Conservation (phyloP, 2,329 filamentous ascomycete genomes). For the Emmonsia crescens region DNA sequence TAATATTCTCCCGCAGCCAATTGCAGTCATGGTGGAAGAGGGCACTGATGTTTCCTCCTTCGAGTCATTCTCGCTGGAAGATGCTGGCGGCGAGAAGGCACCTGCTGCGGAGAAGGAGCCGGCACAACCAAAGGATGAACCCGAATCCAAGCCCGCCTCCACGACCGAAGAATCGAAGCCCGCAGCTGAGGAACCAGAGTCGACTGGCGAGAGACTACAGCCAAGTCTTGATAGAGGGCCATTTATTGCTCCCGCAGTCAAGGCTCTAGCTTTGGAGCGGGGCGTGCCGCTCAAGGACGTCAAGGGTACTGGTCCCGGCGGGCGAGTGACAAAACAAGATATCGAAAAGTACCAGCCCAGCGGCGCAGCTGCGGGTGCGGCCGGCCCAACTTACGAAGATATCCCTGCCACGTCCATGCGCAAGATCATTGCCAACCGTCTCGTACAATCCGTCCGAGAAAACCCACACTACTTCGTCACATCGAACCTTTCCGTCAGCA, state of each 20-base stretch:
- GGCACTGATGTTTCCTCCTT: conserved; percentile 79
- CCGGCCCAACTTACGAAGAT: conserved; percentile 67
- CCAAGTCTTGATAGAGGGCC: conserved; percentile 73
- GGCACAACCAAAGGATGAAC: conserved; percentile 41
- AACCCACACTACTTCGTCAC: conserved; percentile 99
- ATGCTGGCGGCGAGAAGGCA: conserved; percentile 75
- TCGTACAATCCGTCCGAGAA: conserved; percentile 77
- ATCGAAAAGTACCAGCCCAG: conserved; percentile 71
- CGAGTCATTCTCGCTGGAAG: conserved; percentile 74
- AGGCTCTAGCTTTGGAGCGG: conserved; percentile 75
- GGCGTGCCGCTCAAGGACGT: conserved; percentile 64
- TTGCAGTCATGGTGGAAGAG: conserved; percentile 89
- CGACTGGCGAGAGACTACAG: conserved; percentile 67
- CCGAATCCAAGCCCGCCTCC: conserved; percentile 41
- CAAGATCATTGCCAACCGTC: conserved; percentile 89
- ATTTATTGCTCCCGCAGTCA: conserved; percentile 59
- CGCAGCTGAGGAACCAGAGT: conserved; percentile 47
- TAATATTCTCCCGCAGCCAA: conserved; percentile 53
- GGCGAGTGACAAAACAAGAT: conserved; percentile 83
- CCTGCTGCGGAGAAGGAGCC: conserved; percentile 53
- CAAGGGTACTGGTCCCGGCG: conserved; percentile 78
- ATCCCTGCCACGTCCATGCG: conserved; percentile 83
- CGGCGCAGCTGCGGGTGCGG: conserved; percentile 39
- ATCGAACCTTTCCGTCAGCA: conserved; percentile 78
- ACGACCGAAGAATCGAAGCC: conserved; percentile 47